Conservation (phyloP, 1,139 yeast species). For the Suhomyces choctaworum region DNA sequence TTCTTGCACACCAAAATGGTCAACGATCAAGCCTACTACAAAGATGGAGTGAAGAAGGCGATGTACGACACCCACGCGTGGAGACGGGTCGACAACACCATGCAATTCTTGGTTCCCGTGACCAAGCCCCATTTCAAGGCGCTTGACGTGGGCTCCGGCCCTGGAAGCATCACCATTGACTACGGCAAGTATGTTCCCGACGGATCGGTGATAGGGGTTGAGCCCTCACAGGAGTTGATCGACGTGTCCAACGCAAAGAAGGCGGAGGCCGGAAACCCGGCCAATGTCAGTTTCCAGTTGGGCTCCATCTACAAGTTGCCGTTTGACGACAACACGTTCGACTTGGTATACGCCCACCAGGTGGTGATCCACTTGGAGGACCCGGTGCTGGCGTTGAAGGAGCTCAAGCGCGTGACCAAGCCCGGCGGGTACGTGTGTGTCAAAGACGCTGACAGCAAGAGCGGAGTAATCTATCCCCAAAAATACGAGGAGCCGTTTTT, state of each 20-base stretch:
- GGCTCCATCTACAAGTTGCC: constrained; percentile 36
- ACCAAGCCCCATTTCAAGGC: constrained; percentile 27
- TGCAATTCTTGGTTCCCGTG: constrained; percentile 28
- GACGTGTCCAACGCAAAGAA: constrained; percentile 23
- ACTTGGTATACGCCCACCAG: constrained; percentile 41
- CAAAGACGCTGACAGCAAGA: constrained; percentile 31
- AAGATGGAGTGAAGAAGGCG: constrained; percentile 22
- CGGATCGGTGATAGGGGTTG: constrained; percentile 36
- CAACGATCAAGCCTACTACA: constrained; percentile 25
- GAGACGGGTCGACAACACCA: constrained; percentile 35
- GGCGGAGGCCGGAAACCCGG: constrained; percentile 11
- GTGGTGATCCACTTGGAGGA: constrained; percentile 39
- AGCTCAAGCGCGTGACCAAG: constrained; percentile 14
- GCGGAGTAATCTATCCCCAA: constrained; percentile 23
- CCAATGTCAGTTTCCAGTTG: constrained; percentile 27
- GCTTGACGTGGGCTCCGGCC: constrained; percentile 47
- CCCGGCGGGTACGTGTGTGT: constrained; percentile 23
- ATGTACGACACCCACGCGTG: constrained; percentile 35
- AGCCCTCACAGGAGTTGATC: constrained; percentile 32
- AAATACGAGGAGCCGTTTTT: constrained; percentile 16
- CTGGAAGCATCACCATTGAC: constrained; percentile 41
- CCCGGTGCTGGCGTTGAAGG: constrained; percentile 19
- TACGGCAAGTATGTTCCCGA: constrained; percentile 30
- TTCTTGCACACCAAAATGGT: constrained; percentile 8
- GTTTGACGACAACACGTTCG: constrained; percentile 37